phyloP scores from a whole-genome alignment of 495 filamentous ascomycete genomes.

The Tuber magnatum region DNA sequence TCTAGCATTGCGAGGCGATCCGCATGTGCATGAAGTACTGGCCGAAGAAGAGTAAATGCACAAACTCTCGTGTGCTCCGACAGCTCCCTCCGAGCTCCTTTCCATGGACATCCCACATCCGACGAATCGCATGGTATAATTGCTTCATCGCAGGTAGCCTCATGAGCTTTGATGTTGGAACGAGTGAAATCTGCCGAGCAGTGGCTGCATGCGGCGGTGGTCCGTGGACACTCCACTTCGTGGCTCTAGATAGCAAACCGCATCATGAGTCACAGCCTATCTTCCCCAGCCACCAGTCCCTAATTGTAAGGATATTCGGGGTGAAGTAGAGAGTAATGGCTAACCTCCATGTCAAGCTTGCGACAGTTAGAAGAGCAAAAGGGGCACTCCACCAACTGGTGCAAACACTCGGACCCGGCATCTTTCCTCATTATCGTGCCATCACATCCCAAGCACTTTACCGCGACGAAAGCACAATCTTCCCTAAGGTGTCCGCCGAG shows the following conservation, averaged over 20 bases:
- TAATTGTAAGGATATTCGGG: background rate
- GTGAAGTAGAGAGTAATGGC: constrained; percentile 18
- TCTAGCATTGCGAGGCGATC: constrained; percentile 53
- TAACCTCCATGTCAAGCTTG: constrained; percentile 54
- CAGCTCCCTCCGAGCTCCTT: constrained; percentile 49
- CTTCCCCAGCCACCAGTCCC: background rate
- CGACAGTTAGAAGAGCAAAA: constrained; percentile 52
- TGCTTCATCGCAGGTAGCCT: constrained; percentile 50
- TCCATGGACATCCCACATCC: constrained; percentile 53
- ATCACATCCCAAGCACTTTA: constrained; percentile 52
- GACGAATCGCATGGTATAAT: constrained; percentile 51
- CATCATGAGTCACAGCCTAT: constrained; percentile 1
- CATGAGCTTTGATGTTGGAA: constrained; percentile 49
- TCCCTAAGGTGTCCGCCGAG: constrained; percentile 57
- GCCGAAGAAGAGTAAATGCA: constrained; percentile 53
- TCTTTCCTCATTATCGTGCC: constrained; percentile 51
- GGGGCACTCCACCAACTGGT: constrained; percentile 50
- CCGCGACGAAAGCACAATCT: constrained; percentile 54
- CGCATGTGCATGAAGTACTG: constrained; percentile 54
- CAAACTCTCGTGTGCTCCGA: constrained; percentile 51
- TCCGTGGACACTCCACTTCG: constrained; percentile 48
- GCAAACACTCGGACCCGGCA: constrained; percentile 49
- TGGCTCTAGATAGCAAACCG: constrained; percentile 17
- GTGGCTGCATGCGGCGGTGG: constrained; percentile 49
- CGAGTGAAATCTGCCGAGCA: constrained; percentile 50